Conservation (phyloP, 495 filamentous ascomycete genomes). For the Pyrenula aspistea region DNA sequence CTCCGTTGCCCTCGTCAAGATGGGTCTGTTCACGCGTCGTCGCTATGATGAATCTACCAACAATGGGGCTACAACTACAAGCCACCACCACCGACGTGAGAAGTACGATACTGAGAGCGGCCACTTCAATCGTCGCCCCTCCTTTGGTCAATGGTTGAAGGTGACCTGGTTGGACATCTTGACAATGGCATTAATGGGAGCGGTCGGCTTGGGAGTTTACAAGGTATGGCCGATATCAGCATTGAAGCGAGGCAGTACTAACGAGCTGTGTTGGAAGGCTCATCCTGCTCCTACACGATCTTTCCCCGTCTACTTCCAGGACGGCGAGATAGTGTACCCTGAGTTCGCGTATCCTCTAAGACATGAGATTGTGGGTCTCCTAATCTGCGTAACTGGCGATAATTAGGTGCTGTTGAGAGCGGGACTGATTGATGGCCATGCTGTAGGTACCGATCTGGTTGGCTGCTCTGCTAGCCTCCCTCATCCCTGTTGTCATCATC, state of each 20-base stretch:
- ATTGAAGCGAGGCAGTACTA: background rate
- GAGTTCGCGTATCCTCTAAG: conserved; percentile 35
- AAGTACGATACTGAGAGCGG: background rate
- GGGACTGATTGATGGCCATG: background rate
- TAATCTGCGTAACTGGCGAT: background rate
- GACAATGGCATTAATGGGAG: conserved; percentile 43
- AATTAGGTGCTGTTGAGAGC: too few relatives aligned
- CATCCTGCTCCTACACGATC: conserved; percentile 41
- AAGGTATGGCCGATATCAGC: conserved; percentile 22
- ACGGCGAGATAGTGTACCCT: conserved; percentile 38
- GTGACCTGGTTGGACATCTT: conserved; percentile 45
- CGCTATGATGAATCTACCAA: background rate
- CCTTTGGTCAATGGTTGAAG: conserved; percentile 44
- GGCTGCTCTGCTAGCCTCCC: conserved; percentile 23
- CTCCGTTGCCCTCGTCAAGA: too few relatives aligned
- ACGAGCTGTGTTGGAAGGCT: conserved; percentile 34
- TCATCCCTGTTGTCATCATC: conserved; percentile 29
- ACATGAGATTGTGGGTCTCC: conserved; percentile 19
- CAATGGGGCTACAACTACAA: background rate
- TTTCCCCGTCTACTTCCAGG: conserved; percentile 44
- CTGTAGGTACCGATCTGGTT: conserved; percentile 26
- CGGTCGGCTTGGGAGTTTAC: conserved; percentile 32
- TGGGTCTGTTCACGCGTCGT: background rate
- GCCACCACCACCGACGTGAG: background rate
- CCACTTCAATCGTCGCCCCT: conserved; percentile 26